Conservation (phyloP, 2,329 filamentous ascomycete species). For the Setomelanomma holmii region DNA sequence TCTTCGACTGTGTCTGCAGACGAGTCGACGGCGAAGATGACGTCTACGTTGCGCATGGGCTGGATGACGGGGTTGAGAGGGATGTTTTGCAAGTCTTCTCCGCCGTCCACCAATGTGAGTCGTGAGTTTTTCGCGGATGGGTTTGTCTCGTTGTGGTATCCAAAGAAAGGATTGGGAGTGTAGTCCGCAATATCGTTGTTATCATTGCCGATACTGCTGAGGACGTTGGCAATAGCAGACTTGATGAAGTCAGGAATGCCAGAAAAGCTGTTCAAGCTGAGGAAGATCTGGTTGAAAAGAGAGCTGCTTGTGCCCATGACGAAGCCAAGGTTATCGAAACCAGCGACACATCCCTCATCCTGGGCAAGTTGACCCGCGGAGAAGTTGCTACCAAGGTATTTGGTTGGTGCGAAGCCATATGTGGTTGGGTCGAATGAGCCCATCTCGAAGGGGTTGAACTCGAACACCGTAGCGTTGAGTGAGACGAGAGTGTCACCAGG, state of each 20-base stretch:
- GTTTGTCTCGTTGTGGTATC: conserved; percentile 67
- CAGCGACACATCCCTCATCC: conserved; percentile 70
- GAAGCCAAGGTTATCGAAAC: conserved; percentile 83
- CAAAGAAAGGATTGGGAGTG: conserved; percentile 76
- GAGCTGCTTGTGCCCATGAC: conserved; percentile 86
- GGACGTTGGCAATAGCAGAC: conserved; percentile 59
- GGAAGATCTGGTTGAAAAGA: conserved; percentile 80
- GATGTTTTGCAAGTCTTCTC: conserved; percentile 79
- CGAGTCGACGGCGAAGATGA: conserved; percentile 81
- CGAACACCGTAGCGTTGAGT: conserved; percentile 76
- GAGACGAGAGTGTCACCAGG: conserved; percentile 68
- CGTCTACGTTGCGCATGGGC: conserved; percentile 73
- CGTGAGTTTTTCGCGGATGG: conserved; percentile 59
- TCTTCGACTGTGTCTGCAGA: conserved; percentile 70
- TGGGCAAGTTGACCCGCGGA: conserved; percentile 64
- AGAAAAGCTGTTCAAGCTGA: conserved; percentile 65
- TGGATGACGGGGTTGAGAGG: conserved; percentile 80
- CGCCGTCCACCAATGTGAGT: conserved; percentile 79
- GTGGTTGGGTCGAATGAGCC: conserved; percentile 78
- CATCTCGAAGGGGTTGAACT: conserved; percentile 82
- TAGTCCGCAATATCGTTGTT: conserved; percentile 78
- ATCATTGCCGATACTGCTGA: conserved; percentile 62
- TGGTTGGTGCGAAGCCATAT: conserved; percentile 73
- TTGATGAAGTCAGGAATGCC: conserved; percentile 60
- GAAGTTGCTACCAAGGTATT: conserved; percentile 78